Conservation (phyloP, 345 rosid species). For the Cardiospermum halicacabum region DNA sequence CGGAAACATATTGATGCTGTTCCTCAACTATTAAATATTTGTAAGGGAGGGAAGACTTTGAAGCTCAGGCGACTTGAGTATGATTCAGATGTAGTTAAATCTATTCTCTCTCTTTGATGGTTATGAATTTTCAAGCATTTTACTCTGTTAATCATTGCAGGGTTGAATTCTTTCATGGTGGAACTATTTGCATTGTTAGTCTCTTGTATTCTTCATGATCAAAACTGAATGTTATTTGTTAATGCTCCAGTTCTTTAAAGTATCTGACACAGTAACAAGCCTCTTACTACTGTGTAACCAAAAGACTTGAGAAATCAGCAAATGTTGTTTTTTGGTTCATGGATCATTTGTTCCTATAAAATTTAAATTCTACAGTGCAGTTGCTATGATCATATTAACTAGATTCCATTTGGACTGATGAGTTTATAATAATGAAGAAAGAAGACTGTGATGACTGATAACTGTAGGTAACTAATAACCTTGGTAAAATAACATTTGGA, state of each 20-base stretch:
- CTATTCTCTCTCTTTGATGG: neutral
- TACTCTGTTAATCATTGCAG: neutral
- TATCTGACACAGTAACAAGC: neutral
- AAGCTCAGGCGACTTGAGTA: neutral
- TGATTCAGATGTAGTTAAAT: neutral
- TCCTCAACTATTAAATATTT: constrained; percentile 9
- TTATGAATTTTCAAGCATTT: too few species aligned
- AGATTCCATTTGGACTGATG: too few species aligned
- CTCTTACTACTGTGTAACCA: too few species aligned
- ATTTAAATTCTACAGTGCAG: too few species aligned
- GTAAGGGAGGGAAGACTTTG: constrained; percentile 1
- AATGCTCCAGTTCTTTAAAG: neutral
- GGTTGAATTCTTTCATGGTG: neutral
- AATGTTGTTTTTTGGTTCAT: neutral
- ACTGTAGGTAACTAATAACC: too few species aligned
- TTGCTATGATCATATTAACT: too few species aligned
- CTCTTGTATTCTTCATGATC: too few species aligned
- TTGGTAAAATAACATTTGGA: too few species aligned
- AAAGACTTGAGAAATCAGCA: neutral
- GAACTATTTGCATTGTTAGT: neutral
- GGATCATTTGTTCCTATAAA: too few species aligned
- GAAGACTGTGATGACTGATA: too few species aligned
- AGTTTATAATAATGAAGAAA: too few species aligned
- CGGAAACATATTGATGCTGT: neutral
- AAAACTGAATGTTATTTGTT: neutral